Percentiles rank a stretch among this genome's conserved stretches.
phyloP scores from a whole-genome alignment of 2,329 filamentous ascomycete species.

The Arthrobotrys iridis region DNA sequence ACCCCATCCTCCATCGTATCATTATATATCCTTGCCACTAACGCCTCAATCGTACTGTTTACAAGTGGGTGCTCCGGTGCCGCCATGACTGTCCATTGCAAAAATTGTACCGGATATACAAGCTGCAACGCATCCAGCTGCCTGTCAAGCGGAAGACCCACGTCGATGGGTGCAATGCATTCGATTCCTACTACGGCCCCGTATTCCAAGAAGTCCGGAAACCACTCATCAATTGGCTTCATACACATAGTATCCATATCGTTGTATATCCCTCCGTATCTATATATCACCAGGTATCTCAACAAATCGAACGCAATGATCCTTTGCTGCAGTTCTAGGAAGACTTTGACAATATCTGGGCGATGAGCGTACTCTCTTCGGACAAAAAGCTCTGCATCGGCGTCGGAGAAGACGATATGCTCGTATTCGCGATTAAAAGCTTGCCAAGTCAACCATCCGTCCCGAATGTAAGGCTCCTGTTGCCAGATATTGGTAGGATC shows the following conservation, averaged over 20 bases:
- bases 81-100: constrained; percentile 37
- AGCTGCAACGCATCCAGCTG: constrained; percentile 15
- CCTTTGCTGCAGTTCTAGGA: constrained; percentile 18
- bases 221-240: constrained; percentile 26
- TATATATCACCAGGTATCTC: constrained; percentile 29
- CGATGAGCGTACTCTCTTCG: constrained; percentile 21
- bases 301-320: constrained; percentile 37
- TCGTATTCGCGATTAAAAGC: constrained; percentile 4
- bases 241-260: constrained; percentile 36
- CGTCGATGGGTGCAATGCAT: background rate
- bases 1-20: constrained; percentile 12
- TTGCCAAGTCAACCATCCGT: constrained; percentile 28
- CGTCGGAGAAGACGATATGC: constrained; percentile 16
- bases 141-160: background rate
- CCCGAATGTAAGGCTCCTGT: constrained; percentile 22
- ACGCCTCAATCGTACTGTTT: constrained; percentile 24
- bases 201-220: constrained; percentile 6
- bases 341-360: constrained; percentile 36
- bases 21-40: constrained; percentile 4
- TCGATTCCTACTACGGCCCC: constrained; percentile 21
- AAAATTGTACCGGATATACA: constrained; percentile 19
- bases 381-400: constrained; percentile 19
- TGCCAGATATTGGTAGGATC: constrained; percentile 19
- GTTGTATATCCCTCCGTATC: constrained; percentile 32
- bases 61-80: background rate